Evolutionary conservation across 1,284 basidiomycete species (phyloP), one percentile per base, ranked within the genome.

Genomic region (Salmacisia buchloeana): DNA sequence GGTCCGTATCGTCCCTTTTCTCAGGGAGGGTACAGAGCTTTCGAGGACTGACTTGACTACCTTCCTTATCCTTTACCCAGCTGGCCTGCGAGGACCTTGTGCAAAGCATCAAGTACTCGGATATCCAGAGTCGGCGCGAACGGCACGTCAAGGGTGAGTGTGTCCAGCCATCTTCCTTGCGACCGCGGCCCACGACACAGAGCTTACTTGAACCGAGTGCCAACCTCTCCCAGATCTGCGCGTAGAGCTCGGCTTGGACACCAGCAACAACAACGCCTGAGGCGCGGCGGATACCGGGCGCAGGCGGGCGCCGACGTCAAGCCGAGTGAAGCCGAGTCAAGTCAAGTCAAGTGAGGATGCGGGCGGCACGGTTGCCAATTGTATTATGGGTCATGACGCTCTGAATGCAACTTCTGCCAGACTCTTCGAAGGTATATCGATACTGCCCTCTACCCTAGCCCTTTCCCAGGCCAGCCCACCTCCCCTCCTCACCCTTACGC

Each of bases 111-210:
- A 76, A 85, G 4, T 88, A 91, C 74, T 79, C 83, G 1, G 90
- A 92, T 63, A 84, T 94, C 58, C 81, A 86, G 35, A 85, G 84
- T 65, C 86, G 86, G 66, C 86, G 89, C 41, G 83, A 86, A 33
- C 80, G 82, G 6, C 90, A 83, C 60, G 79, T 82, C 12, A 54
- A 54, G 34, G 49, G 49, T 54, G 25, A 54, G 49, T 33, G 21
- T 25, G 4, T 27, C 23, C 10, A 45, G 21, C 6, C n/a, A n/a
- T n/a, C n/a, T 10, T 6, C 43, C 21, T 9, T 6, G 25, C 25
- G 10, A 3, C 45, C 27, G 12, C 3, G 45, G 27, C 23, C 25
- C 5, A 12, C 3, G 27, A 25, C 45, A 49, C 25, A 18, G 10
- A 25, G 5, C 45, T 13, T 6, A 31, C 27, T 13, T 33, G 21